Percentiles rank a stretch among this genome's conserved stretches.
Conservation (phyloP, 1,284 basidiomycete species). For the Golubevia pallescens region DNA sequence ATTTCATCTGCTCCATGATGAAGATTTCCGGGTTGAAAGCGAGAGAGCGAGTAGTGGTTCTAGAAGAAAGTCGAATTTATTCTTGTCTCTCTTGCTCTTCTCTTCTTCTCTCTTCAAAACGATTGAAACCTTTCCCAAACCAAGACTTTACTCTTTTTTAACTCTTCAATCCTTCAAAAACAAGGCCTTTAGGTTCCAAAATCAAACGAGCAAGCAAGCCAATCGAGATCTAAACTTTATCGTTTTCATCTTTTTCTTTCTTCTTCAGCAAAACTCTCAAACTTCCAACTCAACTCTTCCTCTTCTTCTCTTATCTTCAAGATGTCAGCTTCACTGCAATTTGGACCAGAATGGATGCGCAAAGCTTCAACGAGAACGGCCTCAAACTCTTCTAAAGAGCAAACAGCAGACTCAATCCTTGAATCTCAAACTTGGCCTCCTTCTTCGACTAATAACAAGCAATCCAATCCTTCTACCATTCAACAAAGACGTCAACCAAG, state of each 20-base stretch:
- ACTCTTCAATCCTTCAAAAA: too few species aligned
- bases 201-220: too few species aligned
- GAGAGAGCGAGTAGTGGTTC: too few species aligned
- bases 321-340: constrained; percentile 56
- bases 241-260: not conserved
- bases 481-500: not conserved
- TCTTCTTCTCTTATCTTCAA: constrained; percentile 7
- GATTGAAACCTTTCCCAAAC: too few species aligned
- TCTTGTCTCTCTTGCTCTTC: too few species aligned
- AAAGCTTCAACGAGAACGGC: constrained; percentile 28
- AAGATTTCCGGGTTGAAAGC: too few species aligned
- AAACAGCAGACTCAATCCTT: constrained; percentile 18
- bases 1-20: too few species aligned
- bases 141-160: too few species aligned
- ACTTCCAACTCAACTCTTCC: not conserved
- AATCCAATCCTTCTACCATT: constrained; percentile 5
- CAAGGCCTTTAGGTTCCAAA: too few species aligned
- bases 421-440: not conserved
- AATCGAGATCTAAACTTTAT: too few species aligned
- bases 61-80: too few species aligned
- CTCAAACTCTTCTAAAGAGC: not conserved
- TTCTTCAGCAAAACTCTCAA: constrained; percentile 1
- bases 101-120: too few species aligned
- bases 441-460: not conserved
- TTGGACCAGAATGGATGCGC: constrained; percentile 60